Percentiles rank a stretch among this genome's conserved stretches.
Conservation (phyloP, 1,284 basidiomycete genomes). For the Ustilago nuda region DNA sequence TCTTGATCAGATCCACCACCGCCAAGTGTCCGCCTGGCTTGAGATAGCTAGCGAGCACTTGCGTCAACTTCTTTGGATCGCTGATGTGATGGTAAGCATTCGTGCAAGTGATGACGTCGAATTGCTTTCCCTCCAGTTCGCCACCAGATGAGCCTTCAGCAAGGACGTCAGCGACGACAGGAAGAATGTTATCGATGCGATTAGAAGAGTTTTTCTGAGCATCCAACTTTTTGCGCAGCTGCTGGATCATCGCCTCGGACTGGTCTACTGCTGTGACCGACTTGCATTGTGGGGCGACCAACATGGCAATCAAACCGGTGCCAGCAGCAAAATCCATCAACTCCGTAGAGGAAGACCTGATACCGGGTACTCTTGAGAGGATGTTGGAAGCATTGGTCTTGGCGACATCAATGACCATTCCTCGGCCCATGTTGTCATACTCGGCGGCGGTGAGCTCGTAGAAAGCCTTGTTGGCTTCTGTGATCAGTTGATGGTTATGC, state of each 20-base stretch:
- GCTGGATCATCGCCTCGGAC: constrained; percentile 38
- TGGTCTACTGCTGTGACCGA: constrained; percentile 41
- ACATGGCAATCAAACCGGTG: constrained; percentile 43
- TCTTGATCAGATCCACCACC: constrained; percentile 43
- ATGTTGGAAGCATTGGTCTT: constrained; percentile 43
- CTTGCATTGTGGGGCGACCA: constrained; percentile 39
- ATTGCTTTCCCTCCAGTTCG: constrained; percentile 19
- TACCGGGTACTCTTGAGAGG: constrained; percentile 30
- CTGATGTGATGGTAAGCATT: constrained; percentile 50
- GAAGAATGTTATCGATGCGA: constrained; percentile 22
- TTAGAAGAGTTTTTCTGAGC: constrained; percentile 11
- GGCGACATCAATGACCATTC: constrained; percentile 36
- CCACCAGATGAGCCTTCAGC: not conserved
- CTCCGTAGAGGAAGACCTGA: constrained; percentile 13
- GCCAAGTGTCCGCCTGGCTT: constrained; percentile 44
- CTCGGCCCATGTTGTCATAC: constrained; percentile 43
- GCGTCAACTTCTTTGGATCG: constrained; percentile 34
- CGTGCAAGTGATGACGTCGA: constrained; percentile 51
- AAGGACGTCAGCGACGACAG: constrained; percentile 28
- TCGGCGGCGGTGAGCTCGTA: constrained; percentile 47
- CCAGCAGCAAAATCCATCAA: constrained; percentile 49
- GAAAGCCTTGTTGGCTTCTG: constrained; percentile 46
- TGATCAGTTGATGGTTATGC: constrained; percentile 24
- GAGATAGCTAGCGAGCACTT: constrained; percentile 30
- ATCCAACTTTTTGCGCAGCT: constrained; percentile 40